Evolutionary conservation across 1,284 basidiomycete species (phyloP), one percentile per base, ranked within the genome.

Genomic region (Thecaphora thlaspeos): DNA sequence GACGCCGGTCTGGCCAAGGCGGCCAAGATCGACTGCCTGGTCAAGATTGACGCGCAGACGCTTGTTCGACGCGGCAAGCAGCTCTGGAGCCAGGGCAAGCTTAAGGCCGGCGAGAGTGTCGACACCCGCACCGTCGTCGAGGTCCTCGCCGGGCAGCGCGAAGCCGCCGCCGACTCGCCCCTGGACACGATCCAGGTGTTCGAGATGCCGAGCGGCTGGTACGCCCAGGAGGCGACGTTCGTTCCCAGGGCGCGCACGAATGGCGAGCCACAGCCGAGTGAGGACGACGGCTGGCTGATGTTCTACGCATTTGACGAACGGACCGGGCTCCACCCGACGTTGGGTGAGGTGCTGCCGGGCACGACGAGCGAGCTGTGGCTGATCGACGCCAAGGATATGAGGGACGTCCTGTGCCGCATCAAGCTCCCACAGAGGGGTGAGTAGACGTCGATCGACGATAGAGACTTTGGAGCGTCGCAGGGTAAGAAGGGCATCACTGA

Each of bases 281-380:
- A 82, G 57, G 82, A 82, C 60, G 81, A 82, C 47, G 82, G 81
- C 0, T 82, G 68, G 57, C 70, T 82, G 12, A 47, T 82, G 2
- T 79, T 79, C n/a, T 82, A 81, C 63, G 80, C 79, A 1, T 82
- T 82, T 50, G 81, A 82, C 67, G 81, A 82, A 56, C 53, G 44
- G 10, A 73, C 79, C 34, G 63, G 81, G 8, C 48, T 73, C 18
- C 61, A 74, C 15, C 61, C 64, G 2, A 51, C 59, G 10, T 75
- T 75, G 4, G 80, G 80, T 3, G 69, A 73, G 15, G 79, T 79
- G 11, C 63, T 73, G 3, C 76, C 72, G 4, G 71, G 66, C 4
- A 68, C 76, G 9, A 63, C 58, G 8, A 75, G 75, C 23, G 81
- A 82, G 63, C 59, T 82, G 4, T 82, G 81, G 80, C 77, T 82